A percentile compares a stretch with the other conserved stretches of the same genome.
phyloP scores from a whole-genome alignment of 23 red algal genomes.

The Chondrus crispus region DNA sequence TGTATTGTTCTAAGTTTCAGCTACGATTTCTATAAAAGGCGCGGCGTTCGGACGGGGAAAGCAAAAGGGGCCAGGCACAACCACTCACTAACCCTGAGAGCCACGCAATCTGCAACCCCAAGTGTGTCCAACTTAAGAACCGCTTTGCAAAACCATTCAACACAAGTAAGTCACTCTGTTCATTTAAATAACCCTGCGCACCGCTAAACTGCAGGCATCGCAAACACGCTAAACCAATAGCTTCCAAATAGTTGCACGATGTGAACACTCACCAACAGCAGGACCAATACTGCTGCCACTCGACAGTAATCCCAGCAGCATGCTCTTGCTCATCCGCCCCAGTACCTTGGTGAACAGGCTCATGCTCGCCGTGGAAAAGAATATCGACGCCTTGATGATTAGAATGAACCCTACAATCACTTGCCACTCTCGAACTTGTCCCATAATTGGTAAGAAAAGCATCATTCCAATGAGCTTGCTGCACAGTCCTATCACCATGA shows the following conservation, averaged over 20 bases:
- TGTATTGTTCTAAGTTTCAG: no score
- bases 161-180: no score
- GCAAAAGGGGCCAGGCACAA: no score
- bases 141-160: no score
- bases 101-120: no score
- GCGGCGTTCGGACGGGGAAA: no score
- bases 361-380: slow-evolving; percentile 70
- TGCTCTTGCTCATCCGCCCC: slow-evolving; percentile 24
- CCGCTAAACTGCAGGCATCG: slow-evolving; percentile 29
- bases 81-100: no score
- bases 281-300: slow-evolving; percentile 40
- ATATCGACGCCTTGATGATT: slow-evolving; percentile 66
- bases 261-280: slow-evolving; percentile 44
- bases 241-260: slow-evolving; percentile 55
- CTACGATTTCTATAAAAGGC: no score
- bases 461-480: slow-evolving; percentile 49
- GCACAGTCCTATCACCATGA: slow-evolving; percentile 52
- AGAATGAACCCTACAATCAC: slow-evolving; percentile 61
- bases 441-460: slow-evolving; percentile 50
- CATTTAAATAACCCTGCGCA: no score
- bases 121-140: no score
- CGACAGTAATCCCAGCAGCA: slow-evolving; percentile 49
- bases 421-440: slow-evolving; percentile 61
- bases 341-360: slow-evolving; percentile 74
- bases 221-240: slow-evolving; percentile 41